phyloP scores from a whole-genome alignment of 1,284 basidiomycete genomes.

The Lentinus polychrous region DNA sequence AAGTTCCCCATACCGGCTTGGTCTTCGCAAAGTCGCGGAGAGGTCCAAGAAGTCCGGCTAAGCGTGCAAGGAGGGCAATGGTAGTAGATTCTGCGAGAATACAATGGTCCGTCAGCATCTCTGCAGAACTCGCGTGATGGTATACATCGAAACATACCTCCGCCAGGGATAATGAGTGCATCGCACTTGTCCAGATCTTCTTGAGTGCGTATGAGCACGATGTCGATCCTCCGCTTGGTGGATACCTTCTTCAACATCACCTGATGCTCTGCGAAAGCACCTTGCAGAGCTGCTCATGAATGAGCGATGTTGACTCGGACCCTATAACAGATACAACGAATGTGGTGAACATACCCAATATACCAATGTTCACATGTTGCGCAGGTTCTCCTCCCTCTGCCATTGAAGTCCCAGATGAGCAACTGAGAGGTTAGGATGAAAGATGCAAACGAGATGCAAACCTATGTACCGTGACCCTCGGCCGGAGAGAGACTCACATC shows the following conservation, averaged over 20 bases:
- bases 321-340: neutral
- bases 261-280: slow-evolving; percentile 90
- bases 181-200: slow-evolving; percentile 75
- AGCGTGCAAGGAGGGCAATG: slow-evolving; percentile 79
- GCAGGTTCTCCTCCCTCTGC: slow-evolving; percentile 5
- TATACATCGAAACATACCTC: slow-evolving; percentile 42
- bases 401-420: slow-evolving; percentile 6
- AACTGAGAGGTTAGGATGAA: no score
- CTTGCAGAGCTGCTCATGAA: slow-evolving; percentile 74
- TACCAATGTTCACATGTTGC: slow-evolving; percentile 13
- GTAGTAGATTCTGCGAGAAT: slow-evolving; percentile 76
- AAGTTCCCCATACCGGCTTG: slow-evolving; percentile 92
- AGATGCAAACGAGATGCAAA: no score
- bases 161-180: slow-evolving; percentile 89
- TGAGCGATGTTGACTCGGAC: neutral
- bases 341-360: slow-evolving; percentile 9
- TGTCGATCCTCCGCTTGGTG: slow-evolving; percentile 36
- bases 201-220: slow-evolving; percentile 69
- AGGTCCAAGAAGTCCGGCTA: slow-evolving; percentile 76
- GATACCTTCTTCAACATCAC: slow-evolving; percentile 56
- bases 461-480: no score
- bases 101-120: neutral
- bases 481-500: no score
- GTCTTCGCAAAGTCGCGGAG: slow-evolving; percentile 61
- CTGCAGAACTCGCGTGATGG: neutral